Evolutionary conservation across 345 rosid genomes (phyloP).

Genomic region (Camelina sativa): DNA sequence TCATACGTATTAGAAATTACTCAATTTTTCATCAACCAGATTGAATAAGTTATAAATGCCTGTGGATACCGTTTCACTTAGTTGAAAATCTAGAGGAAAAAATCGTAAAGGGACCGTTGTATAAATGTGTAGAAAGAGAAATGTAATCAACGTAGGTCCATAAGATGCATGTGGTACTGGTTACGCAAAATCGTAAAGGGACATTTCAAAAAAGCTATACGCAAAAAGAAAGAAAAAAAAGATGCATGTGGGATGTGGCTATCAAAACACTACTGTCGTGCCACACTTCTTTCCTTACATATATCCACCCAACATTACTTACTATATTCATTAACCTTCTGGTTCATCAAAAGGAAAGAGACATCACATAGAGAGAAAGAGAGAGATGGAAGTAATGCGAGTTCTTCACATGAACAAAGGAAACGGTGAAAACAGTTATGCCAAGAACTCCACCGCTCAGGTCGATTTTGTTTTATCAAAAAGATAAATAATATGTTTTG

Average conservation of each 20-base stretch:
- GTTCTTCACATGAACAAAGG: conserved; percentile 81
- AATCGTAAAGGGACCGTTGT: neutral
- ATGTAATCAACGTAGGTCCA: neutral
- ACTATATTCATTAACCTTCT: conserved; percentile 36
- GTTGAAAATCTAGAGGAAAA: neutral
- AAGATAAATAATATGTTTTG: conserved; percentile 4
- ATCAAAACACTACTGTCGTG: conserved; percentile 13
- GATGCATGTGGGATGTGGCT: conserved; percentile 32
- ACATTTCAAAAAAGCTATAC: no score
- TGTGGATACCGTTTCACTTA: neutral
- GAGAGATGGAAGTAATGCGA: conserved; percentile 52
- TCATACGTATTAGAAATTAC: no score
- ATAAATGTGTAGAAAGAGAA: neutral
- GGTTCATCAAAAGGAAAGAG: conserved; percentile 14
- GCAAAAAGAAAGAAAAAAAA: neutral
- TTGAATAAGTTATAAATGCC: no score
- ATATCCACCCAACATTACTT: conserved; percentile 34
- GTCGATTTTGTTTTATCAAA: conserved; percentile 35
- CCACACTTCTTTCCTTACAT: conserved; percentile 31
- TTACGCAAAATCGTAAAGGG: no score
- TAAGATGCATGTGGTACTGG: conserved; percentile 39
- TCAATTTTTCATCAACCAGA: no score
- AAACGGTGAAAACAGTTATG: conserved; percentile 75
- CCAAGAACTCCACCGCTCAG: conserved; percentile 69
- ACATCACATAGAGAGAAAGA: neutral